These are phyloP conservation scores for Canna indica DNA, from an alignment of 176 grass and related monocot species.

Conservation along the genomic window DNA sequence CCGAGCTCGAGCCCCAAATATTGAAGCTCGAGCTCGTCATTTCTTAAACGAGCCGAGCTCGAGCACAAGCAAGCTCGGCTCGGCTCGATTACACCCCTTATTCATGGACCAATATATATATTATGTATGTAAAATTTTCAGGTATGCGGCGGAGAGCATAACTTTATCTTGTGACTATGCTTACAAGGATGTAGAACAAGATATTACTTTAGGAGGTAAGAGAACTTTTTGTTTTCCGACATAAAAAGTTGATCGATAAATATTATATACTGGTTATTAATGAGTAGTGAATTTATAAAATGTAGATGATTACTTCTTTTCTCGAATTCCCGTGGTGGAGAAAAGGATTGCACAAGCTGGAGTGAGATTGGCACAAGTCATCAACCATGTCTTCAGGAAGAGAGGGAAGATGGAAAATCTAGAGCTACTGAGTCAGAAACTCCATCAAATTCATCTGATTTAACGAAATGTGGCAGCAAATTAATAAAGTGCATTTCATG, in stretches of 20 bases:
- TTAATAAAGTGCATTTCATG: too few relatives aligned
- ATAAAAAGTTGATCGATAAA: neutral
- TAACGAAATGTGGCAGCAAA: too few relatives aligned
- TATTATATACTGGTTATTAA: neutral
- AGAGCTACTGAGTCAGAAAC: neutral
- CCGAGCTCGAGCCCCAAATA: too few relatives aligned
- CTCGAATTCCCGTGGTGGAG: conserved; percentile 67
- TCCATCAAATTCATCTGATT: neutral
- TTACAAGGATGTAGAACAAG: conserved; percentile 72
- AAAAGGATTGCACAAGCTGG: conserved; percentile 70
- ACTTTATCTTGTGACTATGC: conserved; percentile 65
- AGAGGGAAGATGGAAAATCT: neutral
- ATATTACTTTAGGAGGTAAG: conserved; percentile 51
- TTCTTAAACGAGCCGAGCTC: too few relatives aligned
- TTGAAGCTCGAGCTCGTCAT: too few relatives aligned
- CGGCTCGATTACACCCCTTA: neutral
- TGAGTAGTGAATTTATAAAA: conserved; percentile 9
- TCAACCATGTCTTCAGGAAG: conserved; percentile 56
- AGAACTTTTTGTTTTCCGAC: neutral
- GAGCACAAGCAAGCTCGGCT: too few relatives aligned
- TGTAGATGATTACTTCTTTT: conserved; percentile 89
- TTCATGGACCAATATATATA: neutral
- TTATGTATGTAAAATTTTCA: conserved; percentile 17
- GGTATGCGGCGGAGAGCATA: conserved; percentile 78
- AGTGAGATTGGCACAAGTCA: conserved; percentile 59